These are phyloP conservation scores for Hypholoma fasciculare DNA, from an alignment of 768 basidiomycete species.

Conservation along the genomic window DNA sequence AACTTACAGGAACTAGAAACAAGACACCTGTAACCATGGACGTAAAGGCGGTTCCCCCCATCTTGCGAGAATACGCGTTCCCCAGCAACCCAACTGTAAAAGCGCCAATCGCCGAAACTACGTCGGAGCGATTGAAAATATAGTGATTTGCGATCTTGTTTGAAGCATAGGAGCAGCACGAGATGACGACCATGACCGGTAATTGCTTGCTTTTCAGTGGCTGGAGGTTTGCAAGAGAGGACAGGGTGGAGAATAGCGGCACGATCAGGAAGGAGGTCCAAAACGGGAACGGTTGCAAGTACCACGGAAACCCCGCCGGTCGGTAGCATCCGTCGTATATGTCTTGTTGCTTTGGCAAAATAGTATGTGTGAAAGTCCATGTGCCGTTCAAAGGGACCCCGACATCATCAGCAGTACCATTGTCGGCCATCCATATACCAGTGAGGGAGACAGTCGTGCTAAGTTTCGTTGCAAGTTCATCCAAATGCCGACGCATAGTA, in stretches of 20 bases:
- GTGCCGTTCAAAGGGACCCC: conserved; percentile 54
- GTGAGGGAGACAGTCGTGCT: conserved; percentile 51
- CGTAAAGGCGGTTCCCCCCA: conserved; percentile 87
- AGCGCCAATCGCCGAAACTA: conserved; percentile 84
- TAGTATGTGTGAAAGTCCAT: conserved; percentile 63
- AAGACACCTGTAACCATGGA: conserved; percentile 89
- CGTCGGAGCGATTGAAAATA: conserved; percentile 81
- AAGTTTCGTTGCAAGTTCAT: conserved; percentile 51
- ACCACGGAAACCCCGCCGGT: conserved; percentile 66
- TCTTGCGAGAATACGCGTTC: conserved; percentile 78
- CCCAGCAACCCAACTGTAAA: conserved; percentile 80
- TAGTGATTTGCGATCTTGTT: conserved; percentile 84
- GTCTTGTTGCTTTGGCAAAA: conserved; percentile 43
- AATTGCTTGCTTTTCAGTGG: conserved; percentile 72
- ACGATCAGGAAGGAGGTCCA: conserved; percentile 80
- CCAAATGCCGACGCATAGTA: conserved; percentile 49
- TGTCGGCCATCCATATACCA: conserved; percentile 71
- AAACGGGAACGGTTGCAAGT: conserved; percentile 75
- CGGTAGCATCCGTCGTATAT: conserved; percentile 74
- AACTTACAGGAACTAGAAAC: conserved; percentile 81
- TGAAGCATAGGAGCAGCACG: conserved; percentile 74
- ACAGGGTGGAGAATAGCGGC: conserved; percentile 68
- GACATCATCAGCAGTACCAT: conserved; percentile 33
- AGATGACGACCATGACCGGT: conserved; percentile 82
- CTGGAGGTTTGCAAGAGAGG: conserved; percentile 78